Evolutionary conservation across 805 yeast genomes (phyloP).

Genomic region (Pichia exigua): DNA sequence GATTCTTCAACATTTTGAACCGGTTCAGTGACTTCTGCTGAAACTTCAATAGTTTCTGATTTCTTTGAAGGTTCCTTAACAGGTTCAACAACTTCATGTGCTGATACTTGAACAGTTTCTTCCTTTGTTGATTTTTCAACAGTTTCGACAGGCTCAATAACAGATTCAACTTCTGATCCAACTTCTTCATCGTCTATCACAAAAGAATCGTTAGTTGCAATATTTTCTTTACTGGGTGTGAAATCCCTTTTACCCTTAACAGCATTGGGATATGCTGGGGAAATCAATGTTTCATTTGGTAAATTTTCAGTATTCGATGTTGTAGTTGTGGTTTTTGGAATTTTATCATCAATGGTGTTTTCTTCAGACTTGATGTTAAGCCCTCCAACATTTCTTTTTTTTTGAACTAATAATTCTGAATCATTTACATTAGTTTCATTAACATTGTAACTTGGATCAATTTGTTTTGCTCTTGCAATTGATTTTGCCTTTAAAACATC

Average conservation of each 20-base stretch:
- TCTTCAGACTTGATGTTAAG: not conserved
- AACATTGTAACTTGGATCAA: slow-evolving; percentile 8
- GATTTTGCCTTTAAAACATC: slow-evolving; percentile 71
- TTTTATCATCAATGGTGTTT: not conserved
- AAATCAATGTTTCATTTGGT: slow-evolving; percentile 28
- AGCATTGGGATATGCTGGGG: slow-evolving; percentile 18
- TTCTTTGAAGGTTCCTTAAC: not conserved
- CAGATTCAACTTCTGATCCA: slow-evolving; percentile 8
- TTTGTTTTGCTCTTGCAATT: slow-evolving; percentile 20
- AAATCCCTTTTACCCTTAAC: slow-evolving; percentile 2
- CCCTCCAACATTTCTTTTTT: not conserved
- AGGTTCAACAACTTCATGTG: slow-evolving; percentile 8
- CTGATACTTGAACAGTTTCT: not conserved
- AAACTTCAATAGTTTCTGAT: not conserved
- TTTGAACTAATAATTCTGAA: slow-evolving; percentile 9
- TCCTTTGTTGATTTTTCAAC: slow-evolving; percentile 3
- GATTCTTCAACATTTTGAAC: slow-evolving; percentile 3
- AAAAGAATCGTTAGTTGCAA: slow-evolving; percentile 21
- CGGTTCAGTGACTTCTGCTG: slow-evolving; percentile 7
- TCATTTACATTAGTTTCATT: slow-evolving; percentile 9
- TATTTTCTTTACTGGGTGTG: slow-evolving; percentile 12
- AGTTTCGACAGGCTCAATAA: slow-evolving; percentile 25
- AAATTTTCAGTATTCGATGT: slow-evolving; percentile 9
- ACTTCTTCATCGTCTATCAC: slow-evolving; percentile 24
- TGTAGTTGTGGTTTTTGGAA: not conserved